Percentiles rank a stretch among this genome's conserved stretches.
These are phyloP conservation scores for Pholiota microspora DNA, from an alignment of 768 basidiomycete genomes.

Conservation along the genomic window DNA sequence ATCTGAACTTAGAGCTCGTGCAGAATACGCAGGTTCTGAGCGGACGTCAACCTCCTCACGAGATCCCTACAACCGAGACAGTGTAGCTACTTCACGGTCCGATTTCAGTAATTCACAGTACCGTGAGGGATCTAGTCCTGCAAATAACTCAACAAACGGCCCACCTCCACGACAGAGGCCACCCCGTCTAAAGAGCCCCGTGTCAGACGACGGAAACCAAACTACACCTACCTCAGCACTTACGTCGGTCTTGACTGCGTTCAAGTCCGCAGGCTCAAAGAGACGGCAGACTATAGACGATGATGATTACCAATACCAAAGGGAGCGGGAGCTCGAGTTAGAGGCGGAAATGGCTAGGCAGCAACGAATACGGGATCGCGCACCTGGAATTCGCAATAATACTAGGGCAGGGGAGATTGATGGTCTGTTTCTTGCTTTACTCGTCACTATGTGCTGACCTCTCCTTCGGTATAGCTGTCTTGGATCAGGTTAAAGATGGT, in stretches of 20 bases:
- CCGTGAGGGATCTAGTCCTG: slow-evolving; percentile 10
- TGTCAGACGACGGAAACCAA: slow-evolving; percentile 29
- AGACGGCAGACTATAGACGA: slow-evolving; percentile 52
- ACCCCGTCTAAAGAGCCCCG: slow-evolving; percentile 30
- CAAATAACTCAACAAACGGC: slow-evolving; percentile 14
- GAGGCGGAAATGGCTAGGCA: slow-evolving; percentile 67
- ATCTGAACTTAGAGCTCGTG: slow-evolving; percentile 61
- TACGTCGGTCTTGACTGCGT: slow-evolving; percentile 62
- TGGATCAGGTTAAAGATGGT: slow-evolving; percentile 83
- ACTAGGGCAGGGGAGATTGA: slow-evolving; percentile 81
- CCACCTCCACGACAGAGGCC: slow-evolving; percentile 21
- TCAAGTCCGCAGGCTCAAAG: slow-evolving; percentile 62
- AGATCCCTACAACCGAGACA: slow-evolving; percentile 48
- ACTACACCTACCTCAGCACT: slow-evolving; percentile 50
- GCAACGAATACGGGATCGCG: slow-evolving; percentile 65
- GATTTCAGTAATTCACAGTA: slow-evolving; percentile 32
- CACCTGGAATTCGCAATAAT: slow-evolving; percentile 53
- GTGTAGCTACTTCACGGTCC: slow-evolving; percentile 45
- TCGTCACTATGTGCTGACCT: slow-evolving; percentile 1
- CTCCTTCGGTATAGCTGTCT: slow-evolving; percentile 51
- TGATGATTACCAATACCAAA: slow-evolving; percentile 54
- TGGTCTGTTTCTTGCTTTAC: slow-evolving; percentile 42
- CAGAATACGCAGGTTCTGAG: slow-evolving; percentile 54
- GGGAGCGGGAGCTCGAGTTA: slow-evolving; percentile 56
- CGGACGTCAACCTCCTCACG: slow-evolving; percentile 44